Base-by-base conservation (phyloP, 495 filamentous ascomycete species). In the Penicillium mononematosum region DNA sequence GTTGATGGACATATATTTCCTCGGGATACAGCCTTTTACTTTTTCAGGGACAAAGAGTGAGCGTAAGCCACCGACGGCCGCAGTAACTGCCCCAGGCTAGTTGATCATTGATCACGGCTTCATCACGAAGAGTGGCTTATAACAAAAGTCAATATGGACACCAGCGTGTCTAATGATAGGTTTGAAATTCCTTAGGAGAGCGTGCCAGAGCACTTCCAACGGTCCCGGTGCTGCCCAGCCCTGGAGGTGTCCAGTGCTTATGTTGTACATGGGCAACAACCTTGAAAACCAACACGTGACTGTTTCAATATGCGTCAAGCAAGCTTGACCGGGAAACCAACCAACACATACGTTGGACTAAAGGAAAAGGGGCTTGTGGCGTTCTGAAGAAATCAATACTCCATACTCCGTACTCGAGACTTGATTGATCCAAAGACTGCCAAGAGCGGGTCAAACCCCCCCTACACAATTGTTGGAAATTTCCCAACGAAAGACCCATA, bases 381-480 rank as follows among this genome's bases (percentile, higher is more conserved):
- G 22, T 16, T 10, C 53, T 25, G 3, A 11, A 36, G 16, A 31
- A 29, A 19, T 31, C 27, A 24, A 22, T 29, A 34, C 31, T 6
- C 24, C 24, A 2, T 24, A 24, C 22, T 24, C 24, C 10, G 31
- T 31, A 24, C 16, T 29, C 41, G 22, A 24, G 42, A 16, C 16
- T 34, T 55, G 43, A 55, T 55, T 55, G 10, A 44, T 36, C 9
- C 34, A 17, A 29, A 27, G 1, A 25, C 4, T 29, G 53, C 53
- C 53, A 55, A 55, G 53, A 55, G 53, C 45, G 53, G 53, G 44
- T 27, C 53, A 46, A 46, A 19, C n/a, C 17, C 36, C 41, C 53
- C 34, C 31, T 46, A 41, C 27, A 44, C 50, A 39, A 39, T 39
- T 29, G 12, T 24, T 38, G 4, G 9, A 22, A 36, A 41, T 32